Percentiles rank a stretch among this genome's conserved stretches.
phyloP scores from a whole-genome alignment of 805 yeast genomes.

The Saccharomyces mikatae region DNA sequence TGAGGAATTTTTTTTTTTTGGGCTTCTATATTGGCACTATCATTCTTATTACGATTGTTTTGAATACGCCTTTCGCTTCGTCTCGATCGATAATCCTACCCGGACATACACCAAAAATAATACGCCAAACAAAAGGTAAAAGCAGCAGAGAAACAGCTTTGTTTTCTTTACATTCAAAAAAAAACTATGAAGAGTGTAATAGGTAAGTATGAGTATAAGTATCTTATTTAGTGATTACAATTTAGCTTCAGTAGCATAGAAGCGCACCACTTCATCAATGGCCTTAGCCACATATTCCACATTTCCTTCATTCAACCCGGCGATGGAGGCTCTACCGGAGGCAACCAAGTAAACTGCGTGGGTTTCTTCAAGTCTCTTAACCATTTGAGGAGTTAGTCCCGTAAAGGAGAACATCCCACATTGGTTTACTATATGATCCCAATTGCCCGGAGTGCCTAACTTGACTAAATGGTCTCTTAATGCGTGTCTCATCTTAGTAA shows the following conservation, averaged over 20 bases:
- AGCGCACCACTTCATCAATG: constrained; percentile 66
- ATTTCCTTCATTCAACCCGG: constrained; percentile 79
- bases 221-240: constrained; percentile 7
- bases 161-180: no score
- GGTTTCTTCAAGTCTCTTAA: constrained; percentile 59
- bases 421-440: constrained; percentile 87
- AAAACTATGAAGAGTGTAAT: neutral
- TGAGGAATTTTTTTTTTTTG: neutral
- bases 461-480: constrained; percentile 53
- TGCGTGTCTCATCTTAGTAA: constrained; percentile 64
- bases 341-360: constrained; percentile 77
- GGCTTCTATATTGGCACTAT: neutral
- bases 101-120: neutral
- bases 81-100: neutral
- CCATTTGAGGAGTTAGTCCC: constrained; percentile 73
- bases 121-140: neutral
- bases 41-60: neutral
- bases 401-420: constrained; percentile 97
- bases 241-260: constrained; percentile 31
- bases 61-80: neutral
- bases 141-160: neutral
- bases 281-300: constrained; percentile 72
- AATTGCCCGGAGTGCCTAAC: constrained; percentile 75
- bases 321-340: constrained; percentile 87
- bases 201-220: neutral